Percentiles rank a stretch among this genome's conserved stretches.
phyloP scores from a whole-genome alignment of 2,329 filamentous ascomycete genomes.

The Hirsutella thompsonii region DNA sequence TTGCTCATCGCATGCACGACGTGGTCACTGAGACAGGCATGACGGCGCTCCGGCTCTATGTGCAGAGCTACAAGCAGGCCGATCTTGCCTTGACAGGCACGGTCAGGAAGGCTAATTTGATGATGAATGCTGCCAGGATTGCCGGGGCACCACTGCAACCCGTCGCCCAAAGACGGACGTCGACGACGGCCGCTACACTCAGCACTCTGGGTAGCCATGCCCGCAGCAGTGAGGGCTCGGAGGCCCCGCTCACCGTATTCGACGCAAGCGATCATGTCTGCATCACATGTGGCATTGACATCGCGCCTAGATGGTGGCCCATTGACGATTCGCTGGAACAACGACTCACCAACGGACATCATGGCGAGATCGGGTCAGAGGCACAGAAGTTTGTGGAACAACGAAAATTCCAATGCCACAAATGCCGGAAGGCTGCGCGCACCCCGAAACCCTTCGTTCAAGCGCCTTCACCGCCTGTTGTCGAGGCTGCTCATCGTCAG shows the following conservation, averaged over 20 bases:
- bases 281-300: slow-evolving; percentile 53
- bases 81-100: slow-evolving; percentile 84
- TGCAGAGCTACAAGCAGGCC: slow-evolving; percentile 85
- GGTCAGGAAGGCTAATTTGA: slow-evolving; percentile 78
- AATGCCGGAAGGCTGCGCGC: slow-evolving; percentile 48
- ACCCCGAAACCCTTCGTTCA: slow-evolving; percentile 21
- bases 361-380: slow-evolving; percentile 37
- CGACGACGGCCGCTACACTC: slow-evolving; percentile 25
- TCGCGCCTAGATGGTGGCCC: slow-evolving; percentile 64
- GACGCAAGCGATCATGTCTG: slow-evolving; percentile 40
- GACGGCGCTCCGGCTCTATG: slow-evolving; percentile 76
- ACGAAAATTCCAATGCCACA: slow-evolving; percentile 60
- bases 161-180: slow-evolving; percentile 38
- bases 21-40: slow-evolving; percentile 55
- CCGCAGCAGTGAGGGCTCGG: slow-evolving; percentile 12
- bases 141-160: slow-evolving; percentile 18
- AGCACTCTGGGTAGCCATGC: slow-evolving; percentile 8
- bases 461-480: slow-evolving; percentile 8
- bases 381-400: slow-evolving; percentile 47
- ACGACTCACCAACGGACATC: slow-evolving; percentile 37
- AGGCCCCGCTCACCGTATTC: slow-evolving; percentile 14
- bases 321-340: slow-evolving; percentile 39
- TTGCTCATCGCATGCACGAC: slow-evolving; percentile 70
- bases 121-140: slow-evolving; percentile 50
- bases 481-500: slow-evolving; percentile 10